Evolutionary conservation across 495 filamentous ascomycete genomes (phyloP), one percentile per base, ranked within the genome.

Genomic region (Tirmania nivea): DNA sequence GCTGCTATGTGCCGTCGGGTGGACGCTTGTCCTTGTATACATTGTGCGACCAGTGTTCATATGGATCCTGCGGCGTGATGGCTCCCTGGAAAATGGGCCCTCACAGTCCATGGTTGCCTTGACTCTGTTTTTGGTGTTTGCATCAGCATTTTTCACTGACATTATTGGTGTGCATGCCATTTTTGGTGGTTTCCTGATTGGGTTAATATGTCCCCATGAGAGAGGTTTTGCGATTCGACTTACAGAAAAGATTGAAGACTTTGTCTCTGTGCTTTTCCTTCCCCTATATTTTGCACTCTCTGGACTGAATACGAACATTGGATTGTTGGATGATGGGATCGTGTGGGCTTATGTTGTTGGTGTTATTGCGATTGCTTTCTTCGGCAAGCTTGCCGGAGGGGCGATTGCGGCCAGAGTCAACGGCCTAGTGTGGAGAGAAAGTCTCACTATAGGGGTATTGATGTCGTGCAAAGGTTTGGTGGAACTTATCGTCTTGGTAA

Each of bases 381-480:
- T 75, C 5, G 85, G 79, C 39, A 97, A 97, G 67, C 80, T 97
- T 49, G 67, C 78, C 35, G 90, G 89, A 52, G 92, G 87, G 10
- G 80, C 87, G 12, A 52, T 89, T 5, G 88, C 90, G 4, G 86
- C 90, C 5, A 75, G 78, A 35, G 59, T 75, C 1, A 84, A 77
- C 65, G 86, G 84, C 16, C 71, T 95, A 34, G 71, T 94, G 9
- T 97, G 90, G 90, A 75, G 90, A 57, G 90, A 97, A 66, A 89
- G 85, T 59, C 78, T 93, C 17, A 80, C 85, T 5, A 92, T 97
- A 57, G 90, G 90, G 21, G 78, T 83, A 39, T 65, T 97, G 65
- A 97, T 97, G 90, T 93, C 86, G 64, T 97, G 90, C 67, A 97
- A 97, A 65, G 90, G 90, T 53, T 72, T 97, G 50, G 85, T 95